Percentiles rank a stretch among this genome's conserved stretches.
Evolutionary conservation across 2,329 filamentous ascomycete species (phyloP).

Genomic region (Hymenoscyphus repandus): DNA sequence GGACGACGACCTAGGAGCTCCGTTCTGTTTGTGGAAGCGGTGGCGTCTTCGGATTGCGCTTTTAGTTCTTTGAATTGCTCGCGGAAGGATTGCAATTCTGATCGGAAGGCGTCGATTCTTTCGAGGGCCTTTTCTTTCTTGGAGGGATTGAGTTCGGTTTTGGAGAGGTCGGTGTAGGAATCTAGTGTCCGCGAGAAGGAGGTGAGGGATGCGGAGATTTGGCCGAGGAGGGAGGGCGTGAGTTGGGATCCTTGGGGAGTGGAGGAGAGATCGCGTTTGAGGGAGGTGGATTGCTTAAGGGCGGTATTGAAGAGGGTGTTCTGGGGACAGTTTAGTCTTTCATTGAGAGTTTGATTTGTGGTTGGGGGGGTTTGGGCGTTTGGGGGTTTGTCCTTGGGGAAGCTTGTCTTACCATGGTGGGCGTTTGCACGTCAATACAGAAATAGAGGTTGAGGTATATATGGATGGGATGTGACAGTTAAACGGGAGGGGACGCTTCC

Average conservation of each 20-base stretch:
- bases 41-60: constrained; percentile 68
- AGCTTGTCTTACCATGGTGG: constrained; percentile 15
- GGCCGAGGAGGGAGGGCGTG: constrained; percentile 60
- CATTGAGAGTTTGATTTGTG: neutral
- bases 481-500: too few species aligned
- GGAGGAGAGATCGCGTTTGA: constrained; percentile 69
- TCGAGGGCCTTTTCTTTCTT: constrained; percentile 91
- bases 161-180: constrained; percentile 81
- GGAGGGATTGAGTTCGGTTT: constrained; percentile 81
- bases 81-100: constrained; percentile 76
- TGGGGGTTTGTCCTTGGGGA: too few species aligned
- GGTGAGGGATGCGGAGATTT: constrained; percentile 72
- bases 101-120: constrained; percentile 77
- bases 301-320: constrained; percentile 83
- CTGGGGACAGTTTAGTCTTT: constrained; percentile 37
- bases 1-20: constrained; percentile 84
- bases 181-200: constrained; percentile 85
- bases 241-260: constrained; percentile 56
- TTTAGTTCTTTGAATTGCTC: constrained; percentile 73
- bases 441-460: neutral
- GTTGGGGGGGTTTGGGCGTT: neutral
- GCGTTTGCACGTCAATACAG: neutral
- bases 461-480: too few species aligned
- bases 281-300: constrained; percentile 74
- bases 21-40: constrained; percentile 59